A percentile compares a stretch with the other conserved stretches of the same genome.
phyloP scores from a whole-genome alignment of 2,329 filamentous ascomycete species.

The Colletotrichum spaethianum region DNA sequence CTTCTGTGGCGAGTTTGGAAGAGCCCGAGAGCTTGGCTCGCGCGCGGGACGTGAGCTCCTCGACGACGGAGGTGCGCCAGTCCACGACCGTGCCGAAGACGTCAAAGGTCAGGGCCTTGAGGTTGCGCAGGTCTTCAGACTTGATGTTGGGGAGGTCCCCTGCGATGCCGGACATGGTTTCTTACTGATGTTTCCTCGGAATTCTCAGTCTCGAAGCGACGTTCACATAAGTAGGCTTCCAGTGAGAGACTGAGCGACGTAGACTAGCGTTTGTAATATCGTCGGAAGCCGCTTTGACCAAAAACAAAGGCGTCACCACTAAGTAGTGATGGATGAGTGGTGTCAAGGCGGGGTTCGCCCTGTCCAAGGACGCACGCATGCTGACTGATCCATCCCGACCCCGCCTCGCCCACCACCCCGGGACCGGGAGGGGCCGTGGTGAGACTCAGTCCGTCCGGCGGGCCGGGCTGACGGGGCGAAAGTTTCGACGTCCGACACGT shows the following conservation, averaged over 20 bases:
- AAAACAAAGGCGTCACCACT: background rate
- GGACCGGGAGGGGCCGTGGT: slow-evolving; percentile 7
- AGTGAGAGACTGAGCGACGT: background rate
- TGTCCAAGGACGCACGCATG: background rate
- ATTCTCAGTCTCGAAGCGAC: background rate
- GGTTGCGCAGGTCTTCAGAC: slow-evolving; percentile 20
- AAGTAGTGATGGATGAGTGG: background rate
- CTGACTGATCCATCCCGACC: slow-evolving; percentile 16
- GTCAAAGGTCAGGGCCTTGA: slow-evolving; percentile 79
- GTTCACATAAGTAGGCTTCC: background rate
- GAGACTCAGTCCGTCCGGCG: slow-evolving; percentile 3
- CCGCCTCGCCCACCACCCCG: slow-evolving; percentile 4
- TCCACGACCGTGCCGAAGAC: slow-evolving; percentile 87
- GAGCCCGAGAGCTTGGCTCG: slow-evolving; percentile 62
- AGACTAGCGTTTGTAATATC: background rate
- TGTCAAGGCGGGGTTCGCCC: slow-evolving; percentile 11
- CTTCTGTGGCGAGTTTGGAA: slow-evolving; percentile 57
- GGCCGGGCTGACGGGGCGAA: background rate
- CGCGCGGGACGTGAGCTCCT: slow-evolving; percentile 68
- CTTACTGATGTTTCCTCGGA: no score
- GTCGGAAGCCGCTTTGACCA: background rate
- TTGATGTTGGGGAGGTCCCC: slow-evolving; percentile 13
- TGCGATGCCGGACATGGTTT: slow-evolving; percentile 45
- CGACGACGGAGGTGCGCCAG: slow-evolving; percentile 79
- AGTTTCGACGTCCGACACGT: background rate